Evolutionary conservation across 441 rosid genomes (phyloP).

Genomic region (Viola pubescens): DNA sequence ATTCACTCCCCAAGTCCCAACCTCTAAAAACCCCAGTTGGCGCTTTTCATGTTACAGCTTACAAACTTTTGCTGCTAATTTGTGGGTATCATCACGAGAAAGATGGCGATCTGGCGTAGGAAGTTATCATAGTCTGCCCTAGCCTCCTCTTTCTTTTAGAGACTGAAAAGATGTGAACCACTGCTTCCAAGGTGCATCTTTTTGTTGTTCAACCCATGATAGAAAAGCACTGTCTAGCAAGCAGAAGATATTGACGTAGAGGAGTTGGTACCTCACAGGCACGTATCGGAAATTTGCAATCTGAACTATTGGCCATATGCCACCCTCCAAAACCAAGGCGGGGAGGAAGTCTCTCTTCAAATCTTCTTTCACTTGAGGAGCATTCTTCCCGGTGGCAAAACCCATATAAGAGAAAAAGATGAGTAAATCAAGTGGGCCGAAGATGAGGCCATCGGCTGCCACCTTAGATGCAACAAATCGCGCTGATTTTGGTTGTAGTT

Average conservation of each 20-base stretch:
- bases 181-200: constrained; percentile 93
- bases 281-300: constrained; percentile 77
- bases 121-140: constrained; percentile 33
- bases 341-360: constrained; percentile 93
- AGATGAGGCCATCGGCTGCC: constrained; percentile 77
- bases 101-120: neutral
- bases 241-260: constrained; percentile 90
- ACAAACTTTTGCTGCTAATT: constrained; percentile 10
- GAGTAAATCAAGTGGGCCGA: constrained; percentile 79
- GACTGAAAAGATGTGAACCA: constrained; percentile 56
- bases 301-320: constrained; percentile 85
- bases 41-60: constrained; percentile 10
- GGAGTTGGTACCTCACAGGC: constrained; percentile 88
- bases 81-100: neutral
- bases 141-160: constrained; percentile 50
- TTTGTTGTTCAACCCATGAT: constrained; percentile 92
- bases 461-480: constrained; percentile 82
- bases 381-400: constrained; percentile 61
- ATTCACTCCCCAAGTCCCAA: constrained; percentile 16
- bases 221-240: constrained; percentile 84
- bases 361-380: constrained; percentile 68
- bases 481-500: constrained; percentile 55
- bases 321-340: constrained; percentile 81
- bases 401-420: constrained; percentile 95
- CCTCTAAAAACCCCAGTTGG: constrained; percentile 15